These are phyloP conservation scores for Isatis tinctoria DNA, from an alignment of 345 rosid species.

Conservation along the genomic window DNA sequence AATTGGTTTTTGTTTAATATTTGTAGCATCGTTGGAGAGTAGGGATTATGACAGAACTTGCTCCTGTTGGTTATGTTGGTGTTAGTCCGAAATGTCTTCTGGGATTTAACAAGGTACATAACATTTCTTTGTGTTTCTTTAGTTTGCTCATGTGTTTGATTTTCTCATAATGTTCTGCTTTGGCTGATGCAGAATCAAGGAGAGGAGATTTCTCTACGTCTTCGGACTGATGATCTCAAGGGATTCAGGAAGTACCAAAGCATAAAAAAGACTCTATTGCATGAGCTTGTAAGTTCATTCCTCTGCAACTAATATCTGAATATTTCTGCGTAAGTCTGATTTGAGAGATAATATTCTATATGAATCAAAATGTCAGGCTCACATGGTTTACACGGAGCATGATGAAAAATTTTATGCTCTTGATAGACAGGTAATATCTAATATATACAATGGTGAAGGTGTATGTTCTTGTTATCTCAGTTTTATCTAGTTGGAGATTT, in stretches of 20 bases:
- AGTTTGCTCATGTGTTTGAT: background rate
- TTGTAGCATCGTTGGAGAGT: slow-evolving; percentile 81
- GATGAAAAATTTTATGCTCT: slow-evolving; percentile 81
- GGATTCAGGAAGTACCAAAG: slow-evolving; percentile 95
- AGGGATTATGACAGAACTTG: slow-evolving; percentile 92
- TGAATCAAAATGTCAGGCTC: slow-evolving; percentile 59
- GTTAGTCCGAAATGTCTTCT: slow-evolving; percentile 81
- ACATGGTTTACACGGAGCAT: slow-evolving; percentile 89
- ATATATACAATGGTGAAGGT: background rate
- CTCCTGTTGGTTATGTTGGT: slow-evolving; percentile 98
- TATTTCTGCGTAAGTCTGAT: background rate
- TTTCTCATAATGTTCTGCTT: background rate
- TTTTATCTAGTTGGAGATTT: slow-evolving; percentile 1
- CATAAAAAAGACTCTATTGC: slow-evolving; percentile 85
- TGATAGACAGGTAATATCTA: slow-evolving; percentile 66
- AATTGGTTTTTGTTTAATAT: background rate
- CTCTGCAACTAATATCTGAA: background rate
- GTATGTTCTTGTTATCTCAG: background rate
- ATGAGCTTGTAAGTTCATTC: slow-evolving; percentile 71
- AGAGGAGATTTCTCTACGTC: slow-evolving; percentile 94
- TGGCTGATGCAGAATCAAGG: slow-evolving; percentile 65
- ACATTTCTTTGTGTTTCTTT: background rate
- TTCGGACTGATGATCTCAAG: slow-evolving; percentile 93
- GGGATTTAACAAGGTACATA: slow-evolving; percentile 78
- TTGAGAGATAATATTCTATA: slow-evolving; percentile 1